Conservation (phyloP, 495 filamentous ascomycete genomes). For the Thermochaetoides thermophila region DNA sequence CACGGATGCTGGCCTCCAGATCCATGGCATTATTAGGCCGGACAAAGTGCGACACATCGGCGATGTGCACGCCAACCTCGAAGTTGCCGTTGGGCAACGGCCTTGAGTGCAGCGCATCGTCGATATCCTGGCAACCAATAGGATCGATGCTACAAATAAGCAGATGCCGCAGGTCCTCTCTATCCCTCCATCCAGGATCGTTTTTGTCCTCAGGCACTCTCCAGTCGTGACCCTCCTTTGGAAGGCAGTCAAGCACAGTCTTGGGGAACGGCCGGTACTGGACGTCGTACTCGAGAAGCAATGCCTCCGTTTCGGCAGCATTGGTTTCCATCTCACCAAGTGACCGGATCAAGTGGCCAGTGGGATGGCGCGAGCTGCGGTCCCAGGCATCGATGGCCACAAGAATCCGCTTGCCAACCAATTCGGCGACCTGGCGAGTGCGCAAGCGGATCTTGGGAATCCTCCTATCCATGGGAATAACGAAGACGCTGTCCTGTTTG, state of each 20-base stretch:
- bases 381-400: slow-evolving; percentile 95
- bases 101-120: slow-evolving; percentile 85
- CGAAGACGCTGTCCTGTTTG: slow-evolving; percentile 80
- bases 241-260: slow-evolving; percentile 83
- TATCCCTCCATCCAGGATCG: slow-evolving; percentile 71
- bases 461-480: slow-evolving; percentile 93
- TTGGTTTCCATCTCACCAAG: slow-evolving; percentile 89
- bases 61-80: slow-evolving; percentile 97
- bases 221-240: slow-evolving; percentile 87
- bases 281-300: slow-evolving; percentile 89
- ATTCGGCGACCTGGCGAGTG: slow-evolving; percentile 73
- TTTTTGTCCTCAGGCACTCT: slow-evolving; percentile 61
- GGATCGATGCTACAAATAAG: slow-evolving; percentile 96
- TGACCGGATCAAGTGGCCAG: slow-evolving; percentile 86
- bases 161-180: slow-evolving; percentile 69
- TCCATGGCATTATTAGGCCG: slow-evolving; percentile 97
- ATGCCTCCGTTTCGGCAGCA: slow-evolving; percentile 86
- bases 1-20: slow-evolving; percentile 76
- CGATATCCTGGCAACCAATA: slow-evolving; percentile 91
- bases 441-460: slow-evolving; percentile 90
- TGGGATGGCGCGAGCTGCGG: slow-evolving; percentile 75
- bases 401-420: slow-evolving; percentile 84
- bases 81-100: slow-evolving; percentile 82
- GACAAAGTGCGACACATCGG: slow-evolving; percentile 96
- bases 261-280: slow-evolving; percentile 97